These are phyloP conservation scores for Gnomoniopsis sp. DNA, from an alignment of 2,329 filamentous ascomycete genomes.

Conservation along the genomic window DNA sequence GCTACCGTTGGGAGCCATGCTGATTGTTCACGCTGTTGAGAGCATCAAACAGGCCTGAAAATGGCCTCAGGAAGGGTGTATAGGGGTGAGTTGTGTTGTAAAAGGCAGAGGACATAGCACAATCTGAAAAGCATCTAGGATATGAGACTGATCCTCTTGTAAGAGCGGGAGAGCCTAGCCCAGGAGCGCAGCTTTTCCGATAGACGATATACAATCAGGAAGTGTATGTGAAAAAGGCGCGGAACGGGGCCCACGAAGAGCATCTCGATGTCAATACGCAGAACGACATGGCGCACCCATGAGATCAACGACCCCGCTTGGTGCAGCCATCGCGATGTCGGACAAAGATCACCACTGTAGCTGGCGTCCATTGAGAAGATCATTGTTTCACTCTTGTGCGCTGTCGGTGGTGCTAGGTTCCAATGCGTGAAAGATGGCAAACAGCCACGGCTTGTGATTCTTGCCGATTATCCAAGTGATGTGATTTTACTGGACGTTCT, in stretches of 20 bases:
- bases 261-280: not conserved
- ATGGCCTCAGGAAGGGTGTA: not conserved
- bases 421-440: not conserved
- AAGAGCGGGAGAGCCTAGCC: not conserved
- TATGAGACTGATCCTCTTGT: too few species aligned
- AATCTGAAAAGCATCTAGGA: too few species aligned
- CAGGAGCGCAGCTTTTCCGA: not conserved
- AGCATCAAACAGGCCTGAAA: not conserved
- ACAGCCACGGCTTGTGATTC: too few species aligned
- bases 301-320: not conserved
- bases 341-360: not conserved
- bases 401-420: not conserved
- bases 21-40: not conserved
- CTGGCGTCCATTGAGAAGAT: not conserved
- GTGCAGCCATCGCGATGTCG: not conserved
- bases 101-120: not conserved
- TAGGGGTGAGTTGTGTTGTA: not conserved
- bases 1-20: conserved; percentile 14
- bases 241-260: not conserved
- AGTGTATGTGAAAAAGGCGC: too few species aligned
- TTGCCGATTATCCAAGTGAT: too few species aligned
- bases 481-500: too few species aligned
- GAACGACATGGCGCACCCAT: not conserved
- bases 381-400: not conserved
- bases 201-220: too few species aligned